Conservation (phyloP, 305 asterid species). For the Fraxinus sp. region DNA sequence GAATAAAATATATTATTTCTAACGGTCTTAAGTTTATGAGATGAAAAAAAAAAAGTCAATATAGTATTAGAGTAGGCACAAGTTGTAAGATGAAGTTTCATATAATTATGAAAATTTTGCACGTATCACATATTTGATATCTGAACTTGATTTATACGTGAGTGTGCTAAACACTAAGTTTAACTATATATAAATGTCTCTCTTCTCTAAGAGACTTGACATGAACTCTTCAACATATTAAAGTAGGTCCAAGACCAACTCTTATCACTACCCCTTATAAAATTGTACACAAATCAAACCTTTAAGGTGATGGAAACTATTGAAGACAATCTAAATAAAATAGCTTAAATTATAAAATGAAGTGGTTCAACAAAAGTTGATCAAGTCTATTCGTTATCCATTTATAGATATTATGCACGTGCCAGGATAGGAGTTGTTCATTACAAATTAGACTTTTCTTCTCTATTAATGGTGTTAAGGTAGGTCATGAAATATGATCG, state of each 20-base stretch:
- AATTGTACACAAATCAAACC: background rate
- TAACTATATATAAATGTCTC: background rate
- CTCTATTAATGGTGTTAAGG: background rate
- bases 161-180: background rate
- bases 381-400: background rate
- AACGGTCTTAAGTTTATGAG: background rate
- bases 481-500: background rate
- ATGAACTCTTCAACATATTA: background rate
- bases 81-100: background rate
- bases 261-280: background rate
- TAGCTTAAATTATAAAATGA: background rate
- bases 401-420: background rate
- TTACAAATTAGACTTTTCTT: background rate
- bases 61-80: background rate
- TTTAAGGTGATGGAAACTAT: background rate
- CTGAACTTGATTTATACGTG: background rate
- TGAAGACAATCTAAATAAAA: background rate
- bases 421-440: background rate
- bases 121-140: background rate
- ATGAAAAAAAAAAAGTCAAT: background rate
- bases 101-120: background rate
- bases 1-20: background rate
- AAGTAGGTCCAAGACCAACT: background rate
- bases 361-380: background rate
- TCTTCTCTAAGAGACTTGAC: background rate